These are phyloP conservation scores for Chlorella sp. DNA, from an alignment of 139 green algal genomes.

Conservation along the genomic window DNA sequence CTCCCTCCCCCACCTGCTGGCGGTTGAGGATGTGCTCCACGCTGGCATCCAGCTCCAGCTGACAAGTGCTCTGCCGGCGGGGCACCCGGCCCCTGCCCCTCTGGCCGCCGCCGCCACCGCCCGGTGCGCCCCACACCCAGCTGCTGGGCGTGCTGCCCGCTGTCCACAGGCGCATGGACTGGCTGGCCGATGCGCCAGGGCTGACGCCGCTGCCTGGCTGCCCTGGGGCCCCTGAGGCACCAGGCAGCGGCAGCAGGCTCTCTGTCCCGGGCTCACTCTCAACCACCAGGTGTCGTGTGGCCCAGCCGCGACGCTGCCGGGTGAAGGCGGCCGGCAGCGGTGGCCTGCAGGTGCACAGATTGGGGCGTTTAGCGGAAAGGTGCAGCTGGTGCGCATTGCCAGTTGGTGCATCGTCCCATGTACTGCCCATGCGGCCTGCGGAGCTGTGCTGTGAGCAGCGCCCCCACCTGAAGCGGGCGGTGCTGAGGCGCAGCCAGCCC, in stretches of 20 bases:
- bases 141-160: conserved; percentile 21
- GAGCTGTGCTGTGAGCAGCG: not conserved
- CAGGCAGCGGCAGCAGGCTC: conserved; percentile 2
- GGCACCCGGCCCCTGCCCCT: conserved; percentile 23
- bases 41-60: conserved; percentile 82
- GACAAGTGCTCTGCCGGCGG: conserved; percentile 71
- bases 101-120: not conserved
- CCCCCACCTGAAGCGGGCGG: conserved; percentile 47
- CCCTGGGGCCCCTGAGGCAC: not conserved
- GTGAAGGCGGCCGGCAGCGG: conserved; percentile 14
- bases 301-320: conserved; percentile 35
- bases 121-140: conserved; percentile 29
- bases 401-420: not conserved
- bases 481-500: conserved; percentile 68
- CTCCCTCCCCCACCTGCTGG: conserved; percentile 55
- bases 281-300: conserved; percentile 25
- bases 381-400: not conserved
- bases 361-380: no score
- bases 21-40: conserved; percentile 88
- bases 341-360: conserved; percentile 11
- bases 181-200: conserved; percentile 2
- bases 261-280: not conserved
- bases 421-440: not conserved
- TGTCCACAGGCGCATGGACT: conserved; percentile 42
- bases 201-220: conserved; percentile 6